Evolutionary conservation across 2,329 filamentous ascomycete genomes (phyloP).

Genomic region (Juglanconis oblonga): DNA sequence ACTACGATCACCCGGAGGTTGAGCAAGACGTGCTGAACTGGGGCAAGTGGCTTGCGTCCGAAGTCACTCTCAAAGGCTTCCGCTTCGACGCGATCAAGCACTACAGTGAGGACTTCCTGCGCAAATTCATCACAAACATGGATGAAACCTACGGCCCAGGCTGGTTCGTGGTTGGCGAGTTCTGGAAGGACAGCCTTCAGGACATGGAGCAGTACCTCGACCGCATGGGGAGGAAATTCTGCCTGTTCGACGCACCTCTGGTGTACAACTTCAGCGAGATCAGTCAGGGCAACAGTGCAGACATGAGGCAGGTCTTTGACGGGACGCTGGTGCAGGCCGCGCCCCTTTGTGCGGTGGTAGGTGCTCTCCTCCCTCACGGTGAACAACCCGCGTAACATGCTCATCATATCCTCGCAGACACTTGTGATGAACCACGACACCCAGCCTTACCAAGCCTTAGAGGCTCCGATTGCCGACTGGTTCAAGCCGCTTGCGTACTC

Average conservation of each 20-base stretch:
- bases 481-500: constrained; percentile 73
- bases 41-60: constrained; percentile 64
- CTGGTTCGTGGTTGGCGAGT: constrained; percentile 38
- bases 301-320: constrained; percentile 64
- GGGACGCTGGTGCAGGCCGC: constrained; percentile 49
- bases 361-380: background rate
- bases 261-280: constrained; percentile 64
- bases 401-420: constrained; percentile 37
- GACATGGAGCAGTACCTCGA: constrained; percentile 32
- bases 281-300: constrained; percentile 53
- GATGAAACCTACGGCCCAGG: constrained; percentile 40
- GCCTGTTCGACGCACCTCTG: constrained; percentile 66
- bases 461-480: constrained; percentile 59
- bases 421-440: constrained; percentile 74
- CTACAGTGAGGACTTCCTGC: constrained; percentile 64
- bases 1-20: constrained; percentile 63
- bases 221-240: constrained; percentile 54
- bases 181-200: constrained; percentile 36
- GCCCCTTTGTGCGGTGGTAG: constrained; percentile 35
- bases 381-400: background rate
- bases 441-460: constrained; percentile 36
- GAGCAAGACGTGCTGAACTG: constrained; percentile 62
- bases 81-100: constrained; percentile 73
- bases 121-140: constrained; percentile 59
- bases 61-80: constrained; percentile 62